Base-by-base conservation (phyloP, 495 filamentous ascomycete species). In the Echria macrotheca region DNA sequence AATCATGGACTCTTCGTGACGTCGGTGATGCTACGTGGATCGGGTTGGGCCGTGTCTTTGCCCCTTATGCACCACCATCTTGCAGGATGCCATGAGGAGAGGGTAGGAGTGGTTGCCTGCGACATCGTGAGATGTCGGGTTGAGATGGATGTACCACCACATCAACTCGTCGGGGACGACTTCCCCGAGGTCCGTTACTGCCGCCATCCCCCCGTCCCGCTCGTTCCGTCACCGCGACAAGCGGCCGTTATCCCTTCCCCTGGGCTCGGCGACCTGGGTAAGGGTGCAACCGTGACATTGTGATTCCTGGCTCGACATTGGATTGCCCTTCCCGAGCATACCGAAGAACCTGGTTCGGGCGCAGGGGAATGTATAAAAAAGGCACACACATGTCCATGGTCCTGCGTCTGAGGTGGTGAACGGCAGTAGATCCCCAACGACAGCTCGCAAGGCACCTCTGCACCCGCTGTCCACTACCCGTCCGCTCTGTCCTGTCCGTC, bases 31-130 rank as follows among this genome's bases (percentile, higher is more conserved):
- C 62, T 31, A 65, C 53, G 44, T 55, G 42, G 42, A 28, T 50
- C 60, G 60, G 60, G 31, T 44, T 59, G 60, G 28, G 57, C 62
- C 62, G 60, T 65, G 57, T 65, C 59, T 40, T 46, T 50, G 52
- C 41, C 54, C 41, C 44, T 21, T 25, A 33, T 40, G 44, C 57
- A 53, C 48, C 57, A 41, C 14, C 44, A 33, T 21, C 18, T 17
- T 51, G 55, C 56, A 54, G 37, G 47, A 44, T 9, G 47, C 42
- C 9, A 10, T 36, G 41, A 44, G 37, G 43, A 44, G 42, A 8
- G 37, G 25, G 8, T 44, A 24, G 12, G 42, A 47, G 24, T 15
- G 28, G 31, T 28, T 44, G 42, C 37, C 45, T 43, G 38, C 38
- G n/a, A n/a, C n/a, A n/a, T n/a, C n/a, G n/a, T n/a, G n/a, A 48